phyloP scores from a whole-genome alignment of 495 filamentous ascomycete genomes.

The Penicillium coffeae region DNA sequence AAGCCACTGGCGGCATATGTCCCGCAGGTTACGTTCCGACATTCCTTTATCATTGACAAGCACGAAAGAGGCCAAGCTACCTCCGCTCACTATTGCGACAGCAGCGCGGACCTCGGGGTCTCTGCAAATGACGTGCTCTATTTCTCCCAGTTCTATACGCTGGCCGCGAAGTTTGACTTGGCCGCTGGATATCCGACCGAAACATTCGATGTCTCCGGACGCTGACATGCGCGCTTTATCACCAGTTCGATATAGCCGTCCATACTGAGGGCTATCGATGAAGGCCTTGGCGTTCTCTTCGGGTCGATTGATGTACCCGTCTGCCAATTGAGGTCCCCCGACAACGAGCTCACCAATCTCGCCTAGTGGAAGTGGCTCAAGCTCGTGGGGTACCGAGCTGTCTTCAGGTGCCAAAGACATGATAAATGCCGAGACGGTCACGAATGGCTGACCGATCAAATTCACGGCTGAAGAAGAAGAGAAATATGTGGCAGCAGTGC shows the following conservation, averaged over 20 bases:
- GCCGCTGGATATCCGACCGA: slow-evolving; percentile 69
- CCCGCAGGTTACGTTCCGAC: slow-evolving; percentile 37
- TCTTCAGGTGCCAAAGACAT: slow-evolving; percentile 37
- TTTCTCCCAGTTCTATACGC: slow-evolving; percentile 76
- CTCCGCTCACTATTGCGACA: slow-evolving; percentile 56
- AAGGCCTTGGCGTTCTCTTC: slow-evolving; percentile 68
- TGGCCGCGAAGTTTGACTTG: slow-evolving; percentile 84
- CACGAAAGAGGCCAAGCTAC: slow-evolving; percentile 65
- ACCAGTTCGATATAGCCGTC: slow-evolving; percentile 73
- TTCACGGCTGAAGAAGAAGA: slow-evolving; percentile 45
- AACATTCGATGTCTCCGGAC: slow-evolving; percentile 70
- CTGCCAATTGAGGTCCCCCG: slow-evolving; percentile 72
- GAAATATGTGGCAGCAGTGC: slow-evolving; percentile 53
- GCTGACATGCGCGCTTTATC: slow-evolving; percentile 68
- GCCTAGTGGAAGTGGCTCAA: slow-evolving; percentile 59
- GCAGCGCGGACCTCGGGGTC: slow-evolving; percentile 49
- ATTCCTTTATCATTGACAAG: slow-evolving; percentile 35
- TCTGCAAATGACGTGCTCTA: slow-evolving; percentile 65
- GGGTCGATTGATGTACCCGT: slow-evolving; percentile 73
- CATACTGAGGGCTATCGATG: slow-evolving; percentile 48
- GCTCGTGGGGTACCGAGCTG: slow-evolving; percentile 16
- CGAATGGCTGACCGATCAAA: slow-evolving; percentile 68
- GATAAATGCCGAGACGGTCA: slow-evolving; percentile 74
- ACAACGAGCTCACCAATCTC: slow-evolving; percentile 79
- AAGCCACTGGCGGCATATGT: slow-evolving; percentile 65